Conservation (phyloP, 768 basidiomycete genomes). For the Lentinula sp. region DNA sequence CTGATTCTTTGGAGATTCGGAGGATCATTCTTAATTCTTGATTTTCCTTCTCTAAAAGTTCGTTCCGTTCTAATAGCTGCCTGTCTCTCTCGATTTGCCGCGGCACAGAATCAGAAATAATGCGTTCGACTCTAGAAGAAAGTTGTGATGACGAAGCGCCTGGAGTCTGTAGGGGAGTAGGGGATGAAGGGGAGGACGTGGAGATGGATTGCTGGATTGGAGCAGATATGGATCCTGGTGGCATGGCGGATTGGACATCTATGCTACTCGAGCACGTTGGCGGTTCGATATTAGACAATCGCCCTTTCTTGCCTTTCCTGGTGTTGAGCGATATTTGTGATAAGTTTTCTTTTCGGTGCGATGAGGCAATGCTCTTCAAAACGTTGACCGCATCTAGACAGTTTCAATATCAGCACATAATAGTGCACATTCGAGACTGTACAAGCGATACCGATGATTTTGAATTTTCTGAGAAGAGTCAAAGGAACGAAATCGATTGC, state of each 20-base stretch:
- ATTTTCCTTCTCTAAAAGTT: not conserved
- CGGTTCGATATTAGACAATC: not conserved
- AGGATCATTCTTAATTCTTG: slow-evolving; percentile 1
- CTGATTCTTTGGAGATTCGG: not conserved
- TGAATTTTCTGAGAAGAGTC: not conserved
- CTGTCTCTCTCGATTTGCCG: not conserved
- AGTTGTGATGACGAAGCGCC: not conserved
- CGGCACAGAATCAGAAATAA: no score
- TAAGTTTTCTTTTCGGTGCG: not conserved
- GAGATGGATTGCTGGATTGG: not conserved
- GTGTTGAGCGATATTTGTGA: not conserved
- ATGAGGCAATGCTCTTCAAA: not conserved
- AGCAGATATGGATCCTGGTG: not conserved
- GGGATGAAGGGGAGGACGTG: not conserved
- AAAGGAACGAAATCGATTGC: not conserved
- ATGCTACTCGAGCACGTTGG: not conserved
- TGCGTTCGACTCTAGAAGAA: not conserved
- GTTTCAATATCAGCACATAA: not conserved
- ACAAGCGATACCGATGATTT: not conserved
- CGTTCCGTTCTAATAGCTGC: not conserved
- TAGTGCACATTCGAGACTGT: no score
- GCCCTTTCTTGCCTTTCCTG: slow-evolving; percentile 3
- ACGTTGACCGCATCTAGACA: not conserved
- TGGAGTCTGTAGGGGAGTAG: not conserved
- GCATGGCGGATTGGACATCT: not conserved